These are phyloP conservation scores for Chlorella sp. DNA, from an alignment of 139 green algal species.

Conservation along the genomic window DNA sequence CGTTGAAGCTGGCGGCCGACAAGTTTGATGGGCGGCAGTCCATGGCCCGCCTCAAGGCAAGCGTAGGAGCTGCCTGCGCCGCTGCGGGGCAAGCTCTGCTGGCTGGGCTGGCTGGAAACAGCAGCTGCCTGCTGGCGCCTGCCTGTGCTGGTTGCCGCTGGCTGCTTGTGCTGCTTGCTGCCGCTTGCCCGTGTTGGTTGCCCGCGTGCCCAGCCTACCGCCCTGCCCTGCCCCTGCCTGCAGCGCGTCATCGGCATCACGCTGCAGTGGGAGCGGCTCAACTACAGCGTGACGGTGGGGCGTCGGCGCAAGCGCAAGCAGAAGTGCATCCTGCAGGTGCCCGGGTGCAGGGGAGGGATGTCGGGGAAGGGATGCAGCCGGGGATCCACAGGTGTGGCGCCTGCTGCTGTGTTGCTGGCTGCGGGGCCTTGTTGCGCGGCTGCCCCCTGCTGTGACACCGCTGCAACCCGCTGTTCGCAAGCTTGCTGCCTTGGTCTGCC, in stretches of 20 bases:
- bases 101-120: not conserved
- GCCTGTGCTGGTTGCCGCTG: not conserved
- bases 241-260: conserved; percentile 24
- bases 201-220: not conserved
- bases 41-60: not conserved
- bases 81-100: too few species aligned
- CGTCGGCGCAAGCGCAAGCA: not conserved
- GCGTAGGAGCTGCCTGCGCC: too few species aligned
- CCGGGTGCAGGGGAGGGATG: too few species aligned
- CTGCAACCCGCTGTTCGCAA: too few species aligned
- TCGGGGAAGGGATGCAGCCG: too few species aligned
- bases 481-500: too few species aligned
- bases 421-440: too few species aligned
- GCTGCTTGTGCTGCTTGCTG: not conserved
- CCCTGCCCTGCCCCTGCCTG: not conserved
- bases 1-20: not conserved
- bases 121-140: not conserved
- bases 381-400: too few species aligned
- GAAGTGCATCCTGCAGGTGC: conserved; percentile 35
- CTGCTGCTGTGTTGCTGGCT: too few species aligned
- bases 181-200: not conserved
- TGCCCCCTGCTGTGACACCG: too few species aligned
- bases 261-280: conserved; percentile 33
- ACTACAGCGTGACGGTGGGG: conserved; percentile 34
- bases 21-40: not conserved